Evolutionary conservation across 192 early-diverging fungal genomes (phyloP), one percentile per base, ranked within the genome.

Genomic region (Paraglomus brasilianum): DNA sequence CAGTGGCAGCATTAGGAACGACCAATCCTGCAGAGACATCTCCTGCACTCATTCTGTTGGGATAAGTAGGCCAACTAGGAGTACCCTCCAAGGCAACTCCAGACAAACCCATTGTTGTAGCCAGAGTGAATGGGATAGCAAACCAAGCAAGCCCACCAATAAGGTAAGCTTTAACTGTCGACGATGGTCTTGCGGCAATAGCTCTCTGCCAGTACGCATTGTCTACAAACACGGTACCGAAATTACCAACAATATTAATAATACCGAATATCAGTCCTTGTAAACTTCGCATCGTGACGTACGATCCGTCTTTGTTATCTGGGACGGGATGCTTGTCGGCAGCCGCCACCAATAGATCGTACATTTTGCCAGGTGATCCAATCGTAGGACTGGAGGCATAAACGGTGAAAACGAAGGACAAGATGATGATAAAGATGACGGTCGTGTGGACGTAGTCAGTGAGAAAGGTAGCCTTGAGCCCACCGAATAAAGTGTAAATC

Each of bases 91-190:
- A 76, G 1, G 88, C 88, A 15, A 89, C 78, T n/a, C 80, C 86
- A 11, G 87, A 77, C 39, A 90, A 74, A 6, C 88, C 88, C 50
- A 91, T 81, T 5, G 88, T 89, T 1, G 88, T 91, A 38, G 88
- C 88, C 4, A 91, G 75, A 8, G 83, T 84, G 70, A 90, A 90
- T 0, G 88, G 88, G 74, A 90, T 90, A 39, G 88, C 81, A 49
- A 91, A 90, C 89, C 87, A 90, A n/a, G 81, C 76, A n/a, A 89
- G 75, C 15, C 89, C 89, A n/a, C 88, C 88, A 44, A 90, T 78
- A 40, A 90, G 67, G 69, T 90, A 90, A 5, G 83, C 86, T 59
- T 85, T 83, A 52, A 90, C 88, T 2, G 89, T 84, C 51, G 85
- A 86, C 14, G 76, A 75, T 17, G 88, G 88, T n/a, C 75, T 72